Base-by-base conservation (phyloP, 2,329 filamentous ascomycete genomes). In the Exophiala dermatitidis region DNA sequence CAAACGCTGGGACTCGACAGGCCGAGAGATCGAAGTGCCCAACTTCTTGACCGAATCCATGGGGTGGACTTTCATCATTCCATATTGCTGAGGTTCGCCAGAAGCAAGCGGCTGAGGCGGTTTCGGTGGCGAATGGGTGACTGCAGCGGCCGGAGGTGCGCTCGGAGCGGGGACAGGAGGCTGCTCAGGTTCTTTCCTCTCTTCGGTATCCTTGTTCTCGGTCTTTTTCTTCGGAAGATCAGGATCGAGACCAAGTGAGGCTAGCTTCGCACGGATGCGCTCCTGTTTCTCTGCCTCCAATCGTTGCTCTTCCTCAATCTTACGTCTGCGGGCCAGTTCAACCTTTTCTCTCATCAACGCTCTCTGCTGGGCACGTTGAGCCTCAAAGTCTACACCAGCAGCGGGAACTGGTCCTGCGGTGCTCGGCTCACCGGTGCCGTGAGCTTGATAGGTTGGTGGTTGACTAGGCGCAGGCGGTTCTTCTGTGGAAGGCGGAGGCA, bases 1-100 rank as follows among this genome's bases (percentile, higher is more conserved):
- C 28, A 66, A 48, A 53, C 69, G 72, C 33, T 73, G 68, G 38
- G 64, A 52, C 10, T 57, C 62, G 49, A 64, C 68, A 53, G 64
- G 66, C 29, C 67, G 65, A 43, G 67, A 63, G 42, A 69, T 66
- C 40, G 59, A 51, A 12, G 48, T 31, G 3, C 40, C 53, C 32
- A 73, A 60, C 61, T 71, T 74, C 62, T 73, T 74, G 30, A 79
- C 74, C 4, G 75, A 69, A 53, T 80, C 77, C 30, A 78, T 72
- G 60, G 78, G 77, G 63, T 81, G 78, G 6, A 81, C 75, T 65
- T 80, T 82, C 74, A 81, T 81, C 75, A 81, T 76, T 41, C 79
- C 79, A 66, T 81, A 81, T 62, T 81, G 79, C 53, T 78, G 78
- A 28, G 79, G 74, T 57, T 77, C 77, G 32, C 77, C 78, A 50